phyloP scores from a whole-genome alignment of 2,329 filamentous ascomycete genomes.

The Pseudogymnoascus sp. region DNA sequence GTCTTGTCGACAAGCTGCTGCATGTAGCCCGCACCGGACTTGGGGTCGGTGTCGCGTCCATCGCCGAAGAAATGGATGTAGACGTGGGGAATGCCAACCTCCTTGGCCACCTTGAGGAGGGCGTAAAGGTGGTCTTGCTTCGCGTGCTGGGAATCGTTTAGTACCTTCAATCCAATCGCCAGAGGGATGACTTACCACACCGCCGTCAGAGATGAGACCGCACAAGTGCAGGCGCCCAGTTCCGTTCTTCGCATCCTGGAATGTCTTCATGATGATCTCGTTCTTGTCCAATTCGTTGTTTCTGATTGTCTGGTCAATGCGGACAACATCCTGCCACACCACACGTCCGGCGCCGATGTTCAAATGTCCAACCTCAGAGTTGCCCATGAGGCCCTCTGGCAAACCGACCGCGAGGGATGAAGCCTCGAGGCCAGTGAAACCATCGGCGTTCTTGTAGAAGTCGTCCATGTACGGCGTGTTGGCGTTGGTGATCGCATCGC shows the following conservation, averaged over 20 bases:
- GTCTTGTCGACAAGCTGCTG: constrained; percentile 72
- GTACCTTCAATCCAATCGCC: background rate
- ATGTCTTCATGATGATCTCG: constrained; percentile 43
- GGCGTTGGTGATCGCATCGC: constrained; percentile 91
- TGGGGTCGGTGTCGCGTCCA: constrained; percentile 94
- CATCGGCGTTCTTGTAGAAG: constrained; percentile 73
- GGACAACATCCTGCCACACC: constrained; percentile 96
- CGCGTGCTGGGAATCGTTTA: constrained; percentile 53
- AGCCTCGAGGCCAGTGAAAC: constrained; percentile 88
- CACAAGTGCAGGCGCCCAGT: constrained; percentile 89
- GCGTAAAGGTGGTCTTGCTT: constrained; percentile 91
- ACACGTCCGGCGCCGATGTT: constrained; percentile 97
- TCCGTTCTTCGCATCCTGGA: constrained; percentile 72
- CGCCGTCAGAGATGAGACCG: constrained; percentile 88
- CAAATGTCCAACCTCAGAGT: constrained; percentile 95
- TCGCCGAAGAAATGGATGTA: constrained; percentile 99
- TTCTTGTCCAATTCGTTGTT: constrained; percentile 33
- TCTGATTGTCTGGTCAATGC: constrained; percentile 84
- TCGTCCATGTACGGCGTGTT: constrained; percentile 92
- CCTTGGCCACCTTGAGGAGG: constrained; percentile 83
- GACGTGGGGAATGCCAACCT: constrained; percentile 77
- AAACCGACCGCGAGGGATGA: constrained; percentile 93
- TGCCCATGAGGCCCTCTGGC: constrained; percentile 96
- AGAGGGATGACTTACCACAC: constrained; percentile 53
- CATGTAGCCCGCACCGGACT: constrained; percentile 83